A percentile compares a stretch with the other conserved stretches of the same genome.
phyloP scores from a whole-genome alignment of 1,284 basidiomycete species.

The Cryptococcus sp. region DNA sequence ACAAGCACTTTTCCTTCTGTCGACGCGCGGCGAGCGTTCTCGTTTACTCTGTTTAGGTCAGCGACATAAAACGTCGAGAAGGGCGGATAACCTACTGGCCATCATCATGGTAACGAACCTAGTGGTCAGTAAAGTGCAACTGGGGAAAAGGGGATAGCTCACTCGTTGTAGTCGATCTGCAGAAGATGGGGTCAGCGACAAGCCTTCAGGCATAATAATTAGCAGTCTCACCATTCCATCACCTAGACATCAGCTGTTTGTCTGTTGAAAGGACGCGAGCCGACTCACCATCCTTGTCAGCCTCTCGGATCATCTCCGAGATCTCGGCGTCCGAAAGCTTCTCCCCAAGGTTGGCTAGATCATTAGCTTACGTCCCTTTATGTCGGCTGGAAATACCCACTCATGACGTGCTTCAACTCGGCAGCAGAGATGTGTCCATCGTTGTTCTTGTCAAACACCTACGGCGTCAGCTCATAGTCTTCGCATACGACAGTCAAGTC shows the following conservation, averaged over 20 bases:
- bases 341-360: constrained; percentile 61
- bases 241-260: constrained; percentile 21
- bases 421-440: constrained; percentile 59
- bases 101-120: constrained; percentile 53
- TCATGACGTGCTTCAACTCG: constrained; percentile 86
- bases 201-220: not conserved
- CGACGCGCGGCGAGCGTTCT: too few relatives aligned
- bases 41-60: constrained; percentile 1
- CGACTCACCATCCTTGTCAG: constrained; percentile 73
- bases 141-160: not conserved
- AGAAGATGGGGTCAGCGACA: not conserved
- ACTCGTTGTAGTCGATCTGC: constrained; percentile 48
- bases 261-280: too few relatives aligned
- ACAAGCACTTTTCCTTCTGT: too few relatives aligned
- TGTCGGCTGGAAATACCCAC: constrained; percentile 51
- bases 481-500: not conserved
- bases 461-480: not conserved
- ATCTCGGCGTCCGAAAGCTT: constrained; percentile 89
- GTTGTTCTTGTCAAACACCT: constrained; percentile 61
- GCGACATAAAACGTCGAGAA: too few relatives aligned
- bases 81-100: constrained; percentile 29
- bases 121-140: constrained; percentile 4
- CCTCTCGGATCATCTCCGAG: constrained; percentile 98
- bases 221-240: constrained; percentile 29
- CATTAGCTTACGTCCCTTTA: not conserved